phyloP scores from a whole-genome alignment of 2,329 filamentous ascomycete species.

The Colletotrichum cordylinicola region DNA sequence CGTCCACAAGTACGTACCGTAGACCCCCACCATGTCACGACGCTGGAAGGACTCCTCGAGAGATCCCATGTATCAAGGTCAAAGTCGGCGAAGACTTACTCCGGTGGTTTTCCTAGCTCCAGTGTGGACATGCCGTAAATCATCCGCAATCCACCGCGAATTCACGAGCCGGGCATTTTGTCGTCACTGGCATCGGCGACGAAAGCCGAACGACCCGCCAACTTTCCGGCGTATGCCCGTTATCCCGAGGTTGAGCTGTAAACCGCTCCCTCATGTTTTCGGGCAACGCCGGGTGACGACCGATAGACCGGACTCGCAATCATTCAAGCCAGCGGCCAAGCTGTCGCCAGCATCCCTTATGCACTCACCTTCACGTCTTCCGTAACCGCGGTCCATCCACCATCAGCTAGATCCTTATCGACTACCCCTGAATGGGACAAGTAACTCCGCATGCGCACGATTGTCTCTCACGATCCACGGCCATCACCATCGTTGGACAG shows the following conservation, averaged over 20 bases:
- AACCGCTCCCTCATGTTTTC: background rate
- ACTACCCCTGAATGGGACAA: background rate
- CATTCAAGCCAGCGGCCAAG: background rate
- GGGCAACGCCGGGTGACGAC: constrained; percentile 6
- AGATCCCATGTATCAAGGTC: background rate
- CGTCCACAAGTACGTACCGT: background rate
- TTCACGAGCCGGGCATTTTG: background rate
- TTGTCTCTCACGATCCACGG: background rate
- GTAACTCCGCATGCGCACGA: background rate
- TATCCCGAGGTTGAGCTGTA: constrained; percentile 7
- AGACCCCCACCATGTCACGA: background rate
- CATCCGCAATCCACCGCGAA: background rate
- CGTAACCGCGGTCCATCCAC: background rate
- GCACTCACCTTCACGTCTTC: background rate
- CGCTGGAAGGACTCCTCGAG: background rate
- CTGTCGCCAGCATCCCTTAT: background rate
- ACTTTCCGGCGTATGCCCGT: background rate
- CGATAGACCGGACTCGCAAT: background rate
- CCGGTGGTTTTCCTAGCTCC: background rate
- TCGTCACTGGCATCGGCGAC: background rate
- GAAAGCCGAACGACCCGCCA: background rate
- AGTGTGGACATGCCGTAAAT: background rate
- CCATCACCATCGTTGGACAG: background rate
- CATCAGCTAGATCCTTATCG: background rate
- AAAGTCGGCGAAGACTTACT: constrained; percentile 2